A percentile compares a stretch with the other conserved stretches of the same genome.
Conservation (phyloP, 176 grass and related monocot species). For the Oryza longistaminata region DNA sequence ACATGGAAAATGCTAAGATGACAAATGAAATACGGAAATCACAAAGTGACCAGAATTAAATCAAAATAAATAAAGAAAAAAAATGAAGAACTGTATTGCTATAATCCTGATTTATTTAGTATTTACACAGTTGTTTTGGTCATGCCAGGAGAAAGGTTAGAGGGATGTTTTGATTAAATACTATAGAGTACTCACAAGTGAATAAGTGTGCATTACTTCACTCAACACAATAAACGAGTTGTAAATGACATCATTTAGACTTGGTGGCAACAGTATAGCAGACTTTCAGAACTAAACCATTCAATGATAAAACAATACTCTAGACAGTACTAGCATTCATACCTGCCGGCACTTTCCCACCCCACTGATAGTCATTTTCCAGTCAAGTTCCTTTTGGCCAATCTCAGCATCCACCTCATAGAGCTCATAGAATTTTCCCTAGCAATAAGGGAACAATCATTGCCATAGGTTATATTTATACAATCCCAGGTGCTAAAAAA, state of each 20-base stretch:
- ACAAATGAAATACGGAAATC: slow-evolving; percentile 1
- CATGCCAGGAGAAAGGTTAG: slow-evolving; percentile 20
- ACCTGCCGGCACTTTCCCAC: slow-evolving; percentile 99
- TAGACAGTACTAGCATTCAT: slow-evolving; percentile 10
- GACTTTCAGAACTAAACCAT: slow-evolving; percentile 27
- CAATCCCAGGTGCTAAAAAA: slow-evolving; percentile 13
- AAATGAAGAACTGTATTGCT: slow-evolving; percentile 1
- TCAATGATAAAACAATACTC: slow-evolving; percentile 11
- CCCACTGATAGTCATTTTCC: slow-evolving; percentile 96
- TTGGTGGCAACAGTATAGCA: slow-evolving; percentile 17
- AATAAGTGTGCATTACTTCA: not conserved
- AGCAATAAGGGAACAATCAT: slow-evolving; percentile 26
- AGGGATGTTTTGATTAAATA: slow-evolving; percentile 3
- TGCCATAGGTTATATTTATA: slow-evolving; percentile 1
- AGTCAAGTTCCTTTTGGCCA: slow-evolving; percentile 88
- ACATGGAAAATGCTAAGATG: slow-evolving; percentile 10
- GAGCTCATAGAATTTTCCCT: slow-evolving; percentile 98
- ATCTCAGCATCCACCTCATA: slow-evolving; percentile 98
- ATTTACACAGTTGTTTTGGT: not conserved
- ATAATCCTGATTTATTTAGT: not conserved
- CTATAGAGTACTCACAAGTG: slow-evolving; percentile 8
- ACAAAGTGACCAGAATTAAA: slow-evolving; percentile 20
- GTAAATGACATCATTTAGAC: slow-evolving; percentile 15
- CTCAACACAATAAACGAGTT: slow-evolving; percentile 1
- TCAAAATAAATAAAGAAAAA: not conserved